Evolutionary conservation across 371 early-diverging fungal species (phyloP).

Genomic region (Amoeboaphelidium occidentale): DNA sequence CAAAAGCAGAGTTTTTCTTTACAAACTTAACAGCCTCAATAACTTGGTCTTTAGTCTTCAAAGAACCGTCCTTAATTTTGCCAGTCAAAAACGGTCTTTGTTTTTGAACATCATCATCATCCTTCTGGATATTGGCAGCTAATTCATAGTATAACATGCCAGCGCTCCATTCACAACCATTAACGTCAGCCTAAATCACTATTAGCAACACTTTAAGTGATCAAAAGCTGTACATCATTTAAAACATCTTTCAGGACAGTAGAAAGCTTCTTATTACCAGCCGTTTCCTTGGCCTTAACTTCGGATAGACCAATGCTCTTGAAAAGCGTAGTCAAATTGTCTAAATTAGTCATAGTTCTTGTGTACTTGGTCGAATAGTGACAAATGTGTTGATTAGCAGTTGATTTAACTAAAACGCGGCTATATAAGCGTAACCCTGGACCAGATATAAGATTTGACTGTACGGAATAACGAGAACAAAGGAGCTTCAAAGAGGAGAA

Average conservation of each 20-base stretch:
- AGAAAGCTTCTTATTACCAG: slow-evolving; percentile 74
- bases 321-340: slow-evolving; percentile 33
- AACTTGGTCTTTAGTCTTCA: not conserved
- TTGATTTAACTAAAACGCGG: too few species aligned
- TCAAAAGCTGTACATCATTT: slow-evolving; percentile 12
- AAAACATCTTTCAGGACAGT: slow-evolving; percentile 31
- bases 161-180: not conserved
- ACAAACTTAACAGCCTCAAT: not conserved
- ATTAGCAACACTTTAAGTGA: too few species aligned
- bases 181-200: too few species aligned
- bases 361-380: too few species aligned
- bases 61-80: not conserved
- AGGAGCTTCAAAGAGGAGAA: too few species aligned
- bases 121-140: not conserved
- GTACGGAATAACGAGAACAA: too few species aligned
- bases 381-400: too few species aligned
- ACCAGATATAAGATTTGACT: too few species aligned
- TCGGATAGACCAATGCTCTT: slow-evolving; percentile 63
- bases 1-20: not conserved
- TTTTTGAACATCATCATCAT: not conserved
- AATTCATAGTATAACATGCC: not conserved
- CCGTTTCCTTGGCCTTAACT: slow-evolving; percentile 77
- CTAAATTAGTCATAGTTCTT: not conserved
- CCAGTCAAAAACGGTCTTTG: not conserved
- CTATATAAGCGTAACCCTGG: too few species aligned